These are phyloP conservation scores for Cytospora schulzeri DNA, from an alignment of 2,329 filamentous ascomycete genomes.

Conservation along the genomic window DNA sequence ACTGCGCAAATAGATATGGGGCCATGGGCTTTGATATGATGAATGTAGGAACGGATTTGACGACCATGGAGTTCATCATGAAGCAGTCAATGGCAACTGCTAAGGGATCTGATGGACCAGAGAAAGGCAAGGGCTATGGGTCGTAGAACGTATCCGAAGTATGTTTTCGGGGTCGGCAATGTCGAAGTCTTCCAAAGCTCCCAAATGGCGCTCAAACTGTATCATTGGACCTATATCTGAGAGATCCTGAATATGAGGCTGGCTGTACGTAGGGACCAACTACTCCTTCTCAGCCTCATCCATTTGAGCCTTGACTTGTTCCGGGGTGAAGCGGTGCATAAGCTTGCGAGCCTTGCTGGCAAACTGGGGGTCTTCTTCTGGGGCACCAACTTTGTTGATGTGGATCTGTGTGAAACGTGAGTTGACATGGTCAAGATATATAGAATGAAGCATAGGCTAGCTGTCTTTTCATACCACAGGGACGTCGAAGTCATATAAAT, in stretches of 20 bases:
- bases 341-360: conserved; percentile 67
- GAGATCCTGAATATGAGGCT: not conserved
- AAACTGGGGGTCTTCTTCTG: conserved; percentile 55
- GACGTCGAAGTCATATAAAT: conserved; percentile 79
- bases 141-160: conserved; percentile 19
- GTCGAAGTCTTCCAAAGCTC: not conserved
- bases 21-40: conserved; percentile 65
- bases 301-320: conserved; percentile 70
- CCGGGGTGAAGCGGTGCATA: conserved; percentile 74
- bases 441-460: too few relatives aligned
- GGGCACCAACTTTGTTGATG: conserved; percentile 58
- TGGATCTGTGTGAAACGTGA: conserved; percentile 52
- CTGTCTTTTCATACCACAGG: conserved; percentile 64
- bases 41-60: conserved; percentile 58
- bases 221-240: not conserved
- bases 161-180: not conserved
- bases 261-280: conserved; percentile 11
- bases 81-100: conserved; percentile 51
- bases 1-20: conserved; percentile 43
- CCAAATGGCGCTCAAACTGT: not conserved
- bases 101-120: conserved; percentile 42
- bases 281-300: conserved; percentile 52
- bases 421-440: not conserved
- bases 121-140: conserved; percentile 47
- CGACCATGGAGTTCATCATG: conserved; percentile 50